These are phyloP conservation scores for Pleurotus platypus DNA, from an alignment of 768 basidiomycete species.

Conservation along the genomic window DNA sequence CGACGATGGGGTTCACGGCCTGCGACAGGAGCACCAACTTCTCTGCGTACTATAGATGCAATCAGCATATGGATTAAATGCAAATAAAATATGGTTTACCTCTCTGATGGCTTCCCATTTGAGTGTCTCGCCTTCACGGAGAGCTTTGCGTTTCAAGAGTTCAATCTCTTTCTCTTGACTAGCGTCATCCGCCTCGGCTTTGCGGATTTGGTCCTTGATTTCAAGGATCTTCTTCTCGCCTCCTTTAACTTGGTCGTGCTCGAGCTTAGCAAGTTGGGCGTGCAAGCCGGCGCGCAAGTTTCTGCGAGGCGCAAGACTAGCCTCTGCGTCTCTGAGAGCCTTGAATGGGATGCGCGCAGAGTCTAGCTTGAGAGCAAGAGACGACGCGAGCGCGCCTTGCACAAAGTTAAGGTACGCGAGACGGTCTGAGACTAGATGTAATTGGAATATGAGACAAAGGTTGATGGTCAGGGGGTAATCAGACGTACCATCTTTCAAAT, in stretches of 20 bases:
- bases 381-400: conserved; percentile 60
- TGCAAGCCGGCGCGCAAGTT: conserved; percentile 55
- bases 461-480: neutral
- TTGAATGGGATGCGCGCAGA: conserved; percentile 66
- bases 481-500: conserved; percentile 72
- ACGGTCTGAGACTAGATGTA: conserved; percentile 63
- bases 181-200: conserved; percentile 61
- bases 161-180: conserved; percentile 67
- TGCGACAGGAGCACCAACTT: conserved; percentile 74
- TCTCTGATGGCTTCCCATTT: conserved; percentile 85
- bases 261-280: conserved; percentile 59
- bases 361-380: conserved; percentile 62
- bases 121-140: conserved; percentile 67
- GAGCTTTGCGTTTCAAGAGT: conserved; percentile 69
- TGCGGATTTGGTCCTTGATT: conserved; percentile 64
- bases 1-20: conserved; percentile 60
- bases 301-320: conserved; percentile 54
- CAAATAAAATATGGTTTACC: conserved; percentile 33
- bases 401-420: conserved; percentile 81
- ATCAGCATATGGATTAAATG: too few species aligned
- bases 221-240: conserved; percentile 68
- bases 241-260: conserved; percentile 62
- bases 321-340: conserved; percentile 69
- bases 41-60: conserved; percentile 62
- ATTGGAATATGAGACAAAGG: conserved; percentile 10